Evolutionary conservation across 2,329 filamentous ascomycete species (phyloP), one percentile per base, ranked within the genome.

Genomic region (Xylariales sp.): DNA sequence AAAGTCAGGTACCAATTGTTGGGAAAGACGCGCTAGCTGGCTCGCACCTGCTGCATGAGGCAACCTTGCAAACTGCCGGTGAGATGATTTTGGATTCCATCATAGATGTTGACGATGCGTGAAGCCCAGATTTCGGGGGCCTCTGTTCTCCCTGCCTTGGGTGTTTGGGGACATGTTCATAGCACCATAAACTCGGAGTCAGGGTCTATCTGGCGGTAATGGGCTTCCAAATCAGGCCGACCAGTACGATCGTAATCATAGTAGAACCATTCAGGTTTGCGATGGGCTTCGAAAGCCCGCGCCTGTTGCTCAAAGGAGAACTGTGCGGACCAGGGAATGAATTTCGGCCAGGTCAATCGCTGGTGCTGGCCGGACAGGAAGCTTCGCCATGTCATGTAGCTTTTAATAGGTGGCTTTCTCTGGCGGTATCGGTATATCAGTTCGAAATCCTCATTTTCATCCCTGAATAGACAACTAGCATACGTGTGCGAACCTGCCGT

Each of bases 271-370:
- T 41, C 33, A n/a, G 38, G 43, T 22, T 24, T 10, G 16, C 32
- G 31, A 22, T 38, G 43, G 1, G 43, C 28, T 6, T 11, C 25
- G 15, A 37, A 33, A 9, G 43, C 43, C n/a, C 15, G 15, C 7
- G 36, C 28, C 21, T 45, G 43, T 12, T 41, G 32, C 18, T 28
- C 33, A 19, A 21, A 16, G 7, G 43, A 18, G 22, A 45, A 45
- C 10, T 25, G 24, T n/a, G 32, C 32, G n/a, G 43, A 45, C 43
- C 43, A 41, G 5, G 43, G 38, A n/a, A 45, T 37, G 38, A 24
- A 45, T 16, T 33, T 31, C 25, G 43, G 38, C 38, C 43, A 45
- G 27, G 14, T 38, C 25, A 14, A 19, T n/a, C 16, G 14, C 21
- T 27, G 28, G 4, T 36, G 1, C 4, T 31, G 19, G 1, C 15